These are phyloP conservation scores for Globisporangium orthogonon DNA, from an alignment of 352 stramenopile species.

Conservation along the genomic window DNA sequence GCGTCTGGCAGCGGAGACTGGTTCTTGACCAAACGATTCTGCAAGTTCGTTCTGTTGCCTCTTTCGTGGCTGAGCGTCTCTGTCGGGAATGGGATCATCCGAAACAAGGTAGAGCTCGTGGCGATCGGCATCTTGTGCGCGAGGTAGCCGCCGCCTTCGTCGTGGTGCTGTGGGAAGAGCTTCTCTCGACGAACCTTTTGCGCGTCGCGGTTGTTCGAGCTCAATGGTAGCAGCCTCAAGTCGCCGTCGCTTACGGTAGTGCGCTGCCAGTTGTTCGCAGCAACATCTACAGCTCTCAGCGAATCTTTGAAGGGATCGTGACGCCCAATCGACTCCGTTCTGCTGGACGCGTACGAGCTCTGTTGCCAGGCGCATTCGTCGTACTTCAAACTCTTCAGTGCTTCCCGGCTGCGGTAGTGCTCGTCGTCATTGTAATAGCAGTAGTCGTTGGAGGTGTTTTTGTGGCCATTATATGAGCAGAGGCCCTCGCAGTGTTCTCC, in stretches of 20 bases:
- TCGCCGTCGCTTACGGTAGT: slow-evolving; percentile 48
- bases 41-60: neutral
- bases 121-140: slow-evolving; percentile 2
- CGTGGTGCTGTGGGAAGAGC: slow-evolving; percentile 16
- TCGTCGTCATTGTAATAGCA: neutral
- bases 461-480: neutral
- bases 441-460: no score
- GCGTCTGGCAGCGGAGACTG: slow-evolving; percentile 12
- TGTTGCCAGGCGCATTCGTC: neutral
- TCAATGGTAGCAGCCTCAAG: slow-evolving; percentile 19
- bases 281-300: slow-evolving; percentile 17
- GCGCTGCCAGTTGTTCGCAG: slow-evolving; percentile 17
- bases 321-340: slow-evolving; percentile 1
- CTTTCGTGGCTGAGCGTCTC: slow-evolving; percentile 7
- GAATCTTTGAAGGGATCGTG: slow-evolving; percentile 11
- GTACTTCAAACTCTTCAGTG: neutral
- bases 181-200: slow-evolving; percentile 14
- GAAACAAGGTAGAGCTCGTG: slow-evolving; percentile 1
- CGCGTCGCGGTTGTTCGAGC: neutral
- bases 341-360: neutral
- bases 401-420: neutral
- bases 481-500: neutral
- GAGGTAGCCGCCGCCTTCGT: neutral
- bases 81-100: slow-evolving; percentile 15
- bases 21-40: slow-evolving; percentile 1